These are phyloP conservation scores for Auricularia sp. DNA, from an alignment of 768 basidiomycete species.

Conservation along the genomic window DNA sequence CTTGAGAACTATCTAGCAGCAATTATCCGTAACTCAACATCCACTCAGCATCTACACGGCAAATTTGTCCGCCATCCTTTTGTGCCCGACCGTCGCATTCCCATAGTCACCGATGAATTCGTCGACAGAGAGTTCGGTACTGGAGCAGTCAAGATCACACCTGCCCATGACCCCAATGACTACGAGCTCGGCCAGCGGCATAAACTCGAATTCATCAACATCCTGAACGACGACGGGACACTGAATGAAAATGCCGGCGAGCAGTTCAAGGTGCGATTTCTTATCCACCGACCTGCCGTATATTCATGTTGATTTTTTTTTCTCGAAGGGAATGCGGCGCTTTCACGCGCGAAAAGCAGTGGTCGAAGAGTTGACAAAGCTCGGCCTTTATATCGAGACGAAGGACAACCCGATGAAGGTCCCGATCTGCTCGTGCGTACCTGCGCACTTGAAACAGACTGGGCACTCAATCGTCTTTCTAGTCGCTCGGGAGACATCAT, in stretches of 20 bases:
- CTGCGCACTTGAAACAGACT: background rate
- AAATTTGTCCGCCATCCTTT: constrained; percentile 89
- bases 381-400: constrained; percentile 77
- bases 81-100: constrained; percentile 63
- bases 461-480: constrained; percentile 4
- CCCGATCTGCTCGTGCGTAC: constrained; percentile 72
- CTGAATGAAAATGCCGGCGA: constrained; percentile 82
- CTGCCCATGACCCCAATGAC: constrained; percentile 95
- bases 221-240: constrained; percentile 94
- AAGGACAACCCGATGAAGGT: constrained; percentile 98
- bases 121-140: constrained; percentile 92
- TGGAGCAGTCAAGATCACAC: constrained; percentile 97
- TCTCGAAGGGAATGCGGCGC: constrained; percentile 79
- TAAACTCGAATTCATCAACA: constrained; percentile 83
- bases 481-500: constrained; percentile 97
- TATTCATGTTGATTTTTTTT: background rate
- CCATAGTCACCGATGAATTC: constrained; percentile 78
- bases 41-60: constrained; percentile 72
- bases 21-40: background rate
- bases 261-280: constrained; percentile 47
- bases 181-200: constrained; percentile 89
- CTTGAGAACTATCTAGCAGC: background rate
- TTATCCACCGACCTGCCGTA: background rate
- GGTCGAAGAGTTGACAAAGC: constrained; percentile 71
- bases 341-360: constrained; percentile 87